A percentile compares a stretch with the other conserved stretches of the same genome.
Evolutionary conservation across 305 asterid genomes (phyloP).

Genomic region (Fraxinus xanthoxyloides): DNA sequence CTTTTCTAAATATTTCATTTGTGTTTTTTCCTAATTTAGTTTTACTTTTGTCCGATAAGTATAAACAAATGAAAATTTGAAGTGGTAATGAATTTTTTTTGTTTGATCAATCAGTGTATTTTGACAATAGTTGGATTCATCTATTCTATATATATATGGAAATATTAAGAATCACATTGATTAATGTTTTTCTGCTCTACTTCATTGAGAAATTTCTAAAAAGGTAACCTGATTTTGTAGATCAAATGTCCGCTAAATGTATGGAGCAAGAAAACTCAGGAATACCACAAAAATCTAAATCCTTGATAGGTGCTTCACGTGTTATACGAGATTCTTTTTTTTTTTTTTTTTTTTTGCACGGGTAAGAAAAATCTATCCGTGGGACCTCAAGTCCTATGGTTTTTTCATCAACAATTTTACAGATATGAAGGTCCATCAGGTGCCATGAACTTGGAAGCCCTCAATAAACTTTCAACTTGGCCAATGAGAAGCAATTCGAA

Average conservation of each 20-base stretch:
- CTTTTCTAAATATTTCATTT: not conserved
- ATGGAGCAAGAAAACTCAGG: not conserved
- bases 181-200: too few species aligned
- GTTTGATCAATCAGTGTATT: too few species aligned
- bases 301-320: not conserved
- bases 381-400: not conserved
- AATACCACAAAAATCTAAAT: not conserved
- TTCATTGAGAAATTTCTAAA: not conserved
- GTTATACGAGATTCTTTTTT: not conserved
- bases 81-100: not conserved
- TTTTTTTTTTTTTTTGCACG: not conserved
- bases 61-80: too few species aligned
- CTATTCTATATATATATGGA: too few species aligned
- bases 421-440: not conserved
- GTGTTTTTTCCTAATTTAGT: not conserved
- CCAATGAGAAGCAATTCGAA: not conserved
- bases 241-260: not conserved
- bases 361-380: not conserved
- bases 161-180: too few species aligned
- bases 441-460: not conserved
- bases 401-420: not conserved
- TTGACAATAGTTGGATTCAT: too few species aligned
- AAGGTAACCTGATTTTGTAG: not conserved
- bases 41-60: too few species aligned
- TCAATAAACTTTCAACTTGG: not conserved